phyloP scores from a whole-genome alignment of 2,329 filamentous ascomycete genomes.

The Sporothrix euskadiensis region DNA sequence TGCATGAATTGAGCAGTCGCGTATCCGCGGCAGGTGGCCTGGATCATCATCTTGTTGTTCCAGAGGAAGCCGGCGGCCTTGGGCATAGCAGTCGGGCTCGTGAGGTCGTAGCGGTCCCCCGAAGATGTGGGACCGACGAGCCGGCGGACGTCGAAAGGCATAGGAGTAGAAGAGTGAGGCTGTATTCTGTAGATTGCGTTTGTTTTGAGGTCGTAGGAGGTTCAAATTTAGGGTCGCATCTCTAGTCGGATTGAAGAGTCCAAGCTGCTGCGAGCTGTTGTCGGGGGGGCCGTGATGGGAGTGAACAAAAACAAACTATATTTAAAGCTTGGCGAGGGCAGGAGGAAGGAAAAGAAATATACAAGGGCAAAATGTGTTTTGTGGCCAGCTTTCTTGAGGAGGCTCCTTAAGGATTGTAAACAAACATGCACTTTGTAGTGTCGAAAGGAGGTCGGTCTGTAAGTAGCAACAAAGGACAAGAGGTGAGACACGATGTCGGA shows the following conservation, averaged over 20 bases:
- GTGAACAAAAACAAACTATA: not conserved
- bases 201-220: not conserved
- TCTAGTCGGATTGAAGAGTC: slow-evolving; percentile 14
- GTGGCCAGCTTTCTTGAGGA: not conserved
- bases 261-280: not conserved
- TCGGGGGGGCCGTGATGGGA: not conserved
- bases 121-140: slow-evolving; percentile 46
- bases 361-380: no score
- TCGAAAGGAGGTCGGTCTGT: not conserved
- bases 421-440: not conserved
- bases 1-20: slow-evolving; percentile 62
- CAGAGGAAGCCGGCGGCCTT: slow-evolving; percentile 59
- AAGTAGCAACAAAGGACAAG: not conserved
- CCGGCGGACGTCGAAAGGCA: slow-evolving; percentile 22
- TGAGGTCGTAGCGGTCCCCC: slow-evolving; percentile 57
- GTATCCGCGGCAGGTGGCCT: slow-evolving; percentile 60
- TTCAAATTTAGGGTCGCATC: slow-evolving; percentile 1
- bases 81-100: slow-evolving; percentile 56
- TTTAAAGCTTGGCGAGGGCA: not conserved
- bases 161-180: not conserved
- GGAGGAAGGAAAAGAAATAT: not conserved
- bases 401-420: not conserved
- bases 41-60: slow-evolving; percentile 64
- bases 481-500: not conserved
- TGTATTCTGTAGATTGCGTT: not conserved